phyloP scores from a whole-genome alignment of 441 rosid genomes.

The Croton laevigatus region DNA sequence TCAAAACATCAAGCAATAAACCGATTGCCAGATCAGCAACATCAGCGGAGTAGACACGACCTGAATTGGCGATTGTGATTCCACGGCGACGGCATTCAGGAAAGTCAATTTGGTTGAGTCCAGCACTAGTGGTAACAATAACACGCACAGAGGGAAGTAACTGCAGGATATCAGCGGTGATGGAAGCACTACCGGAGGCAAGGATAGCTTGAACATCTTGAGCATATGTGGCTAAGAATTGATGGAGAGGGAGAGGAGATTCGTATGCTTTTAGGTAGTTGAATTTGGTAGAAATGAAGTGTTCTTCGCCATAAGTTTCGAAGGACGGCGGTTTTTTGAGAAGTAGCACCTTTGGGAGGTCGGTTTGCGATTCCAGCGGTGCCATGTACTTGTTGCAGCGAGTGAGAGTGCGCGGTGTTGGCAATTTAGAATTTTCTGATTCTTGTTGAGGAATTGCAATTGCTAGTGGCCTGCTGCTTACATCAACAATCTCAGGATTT shows the following conservation, averaged over 20 bases:
- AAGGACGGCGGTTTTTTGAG: conserved; percentile 8
- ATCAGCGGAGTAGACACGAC: conserved; percentile 20
- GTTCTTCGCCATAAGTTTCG: conserved; percentile 15
- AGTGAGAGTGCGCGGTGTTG: too few species aligned
- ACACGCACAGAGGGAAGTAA: conserved; percentile 22
- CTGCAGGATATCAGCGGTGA: conserved; percentile 21
- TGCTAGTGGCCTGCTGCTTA: too few species aligned
- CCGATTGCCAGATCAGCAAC: conserved; percentile 31
- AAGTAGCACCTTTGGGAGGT: conserved; percentile 29
- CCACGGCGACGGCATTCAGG: conserved; percentile 37
- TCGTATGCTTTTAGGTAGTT: conserved; percentile 34
- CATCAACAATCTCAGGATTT: too few species aligned
- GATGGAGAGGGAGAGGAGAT: conserved; percentile 33
- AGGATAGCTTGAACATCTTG: conserved; percentile 29
- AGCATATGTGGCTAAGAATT: conserved; percentile 26
- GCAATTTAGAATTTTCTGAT: too few species aligned
- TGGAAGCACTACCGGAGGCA: not conserved
- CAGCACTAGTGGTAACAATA: conserved; percentile 29
- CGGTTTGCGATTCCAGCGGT: not conserved
- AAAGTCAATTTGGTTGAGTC: conserved; percentile 33
- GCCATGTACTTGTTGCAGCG: conserved; percentile 5
- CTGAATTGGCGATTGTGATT: conserved; percentile 25
- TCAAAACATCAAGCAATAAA: conserved; percentile 26
- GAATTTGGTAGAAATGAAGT: conserved; percentile 28
- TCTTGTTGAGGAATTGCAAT: too few species aligned